phyloP scores from a whole-genome alignment of 805 yeast genomes.

The Saccharomyces eubayanus region DNA sequence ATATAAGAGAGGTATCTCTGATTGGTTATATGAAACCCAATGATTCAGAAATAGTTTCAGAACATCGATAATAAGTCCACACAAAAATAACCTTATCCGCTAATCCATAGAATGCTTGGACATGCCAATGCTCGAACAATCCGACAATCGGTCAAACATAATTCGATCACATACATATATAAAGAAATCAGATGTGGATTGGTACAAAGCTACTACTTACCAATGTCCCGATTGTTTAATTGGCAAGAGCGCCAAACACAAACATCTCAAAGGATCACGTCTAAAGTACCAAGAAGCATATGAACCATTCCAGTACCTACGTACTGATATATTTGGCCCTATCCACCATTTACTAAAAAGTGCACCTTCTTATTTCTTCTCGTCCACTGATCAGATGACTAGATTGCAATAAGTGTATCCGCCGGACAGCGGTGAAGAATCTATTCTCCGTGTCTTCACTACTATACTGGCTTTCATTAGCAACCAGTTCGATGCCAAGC shows the following conservation, averaged over 20 bases:
- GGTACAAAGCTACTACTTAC: neutral
- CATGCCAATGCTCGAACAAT: neutral
- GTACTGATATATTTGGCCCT: too few relatives aligned
- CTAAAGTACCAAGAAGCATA: conserved; percentile 2
- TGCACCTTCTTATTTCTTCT: conserved; percentile 4
- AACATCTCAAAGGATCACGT: conserved; percentile 4
- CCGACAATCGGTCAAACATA: neutral
- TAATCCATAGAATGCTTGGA: neutral
- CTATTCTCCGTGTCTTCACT: too few relatives aligned
- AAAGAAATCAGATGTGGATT: neutral
- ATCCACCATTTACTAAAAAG: neutral
- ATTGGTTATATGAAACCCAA: too few relatives aligned
- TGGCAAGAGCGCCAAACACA: conserved; percentile 4
- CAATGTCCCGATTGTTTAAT: conserved; percentile 7
- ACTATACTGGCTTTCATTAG: too few relatives aligned
- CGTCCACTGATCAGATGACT: conserved; percentile 9
- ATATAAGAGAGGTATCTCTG: too few relatives aligned
- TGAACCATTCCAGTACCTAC: conserved; percentile 6
- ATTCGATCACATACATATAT: neutral
- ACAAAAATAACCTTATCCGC: neutral
- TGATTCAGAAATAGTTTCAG: too few relatives aligned
- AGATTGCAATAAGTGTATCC: conserved; percentile 7
- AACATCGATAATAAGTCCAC: neutral
- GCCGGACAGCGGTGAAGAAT: too few relatives aligned
- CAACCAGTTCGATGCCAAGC: too few relatives aligned